These are phyloP conservation scores for Chlamydomonas eustigma DNA, from an alignment of 139 green algal genomes.

Conservation along the genomic window DNA sequence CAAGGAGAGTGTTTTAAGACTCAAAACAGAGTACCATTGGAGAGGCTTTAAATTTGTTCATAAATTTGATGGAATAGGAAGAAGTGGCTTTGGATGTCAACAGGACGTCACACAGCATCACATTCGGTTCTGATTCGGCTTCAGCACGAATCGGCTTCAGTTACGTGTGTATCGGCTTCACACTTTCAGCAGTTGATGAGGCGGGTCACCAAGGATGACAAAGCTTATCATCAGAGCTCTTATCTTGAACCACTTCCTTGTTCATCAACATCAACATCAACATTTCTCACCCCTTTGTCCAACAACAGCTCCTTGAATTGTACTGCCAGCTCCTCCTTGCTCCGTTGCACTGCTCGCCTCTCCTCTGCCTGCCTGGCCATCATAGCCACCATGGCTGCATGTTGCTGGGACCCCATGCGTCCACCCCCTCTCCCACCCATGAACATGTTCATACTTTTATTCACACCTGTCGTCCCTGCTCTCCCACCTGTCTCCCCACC, in stretches of 20 bases:
- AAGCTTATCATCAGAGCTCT: no score
- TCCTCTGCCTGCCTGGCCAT: constrained; percentile 2
- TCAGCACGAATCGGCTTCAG: no score
- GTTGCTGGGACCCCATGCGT: neutral
- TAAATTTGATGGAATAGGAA: no score
- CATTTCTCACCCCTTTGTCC: constrained; percentile 51
- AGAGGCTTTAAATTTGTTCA: no score
- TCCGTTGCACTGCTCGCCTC: neutral
- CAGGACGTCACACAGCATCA: no score
- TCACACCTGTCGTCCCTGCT: neutral
- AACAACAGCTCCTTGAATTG: constrained; percentile 62
- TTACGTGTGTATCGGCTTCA: no score
- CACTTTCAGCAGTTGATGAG: no score
- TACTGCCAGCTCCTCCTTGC: constrained; percentile 23
- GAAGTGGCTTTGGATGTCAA: no score
- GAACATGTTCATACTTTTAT: neutral
- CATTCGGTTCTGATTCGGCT: no score
- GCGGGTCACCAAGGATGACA: neutral
- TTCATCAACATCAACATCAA: neutral
- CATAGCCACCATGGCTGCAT: neutral
- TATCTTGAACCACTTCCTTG: neutral
- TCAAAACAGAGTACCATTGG: no score
- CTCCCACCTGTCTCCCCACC: neutral
- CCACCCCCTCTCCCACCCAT: neutral
- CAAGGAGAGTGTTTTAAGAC: no score